Percentiles rank a stretch among this genome's conserved stretches.
Evolutionary conservation across 2,329 filamentous ascomycete genomes (phyloP).

Genomic region (Aspergillus sp.): DNA sequence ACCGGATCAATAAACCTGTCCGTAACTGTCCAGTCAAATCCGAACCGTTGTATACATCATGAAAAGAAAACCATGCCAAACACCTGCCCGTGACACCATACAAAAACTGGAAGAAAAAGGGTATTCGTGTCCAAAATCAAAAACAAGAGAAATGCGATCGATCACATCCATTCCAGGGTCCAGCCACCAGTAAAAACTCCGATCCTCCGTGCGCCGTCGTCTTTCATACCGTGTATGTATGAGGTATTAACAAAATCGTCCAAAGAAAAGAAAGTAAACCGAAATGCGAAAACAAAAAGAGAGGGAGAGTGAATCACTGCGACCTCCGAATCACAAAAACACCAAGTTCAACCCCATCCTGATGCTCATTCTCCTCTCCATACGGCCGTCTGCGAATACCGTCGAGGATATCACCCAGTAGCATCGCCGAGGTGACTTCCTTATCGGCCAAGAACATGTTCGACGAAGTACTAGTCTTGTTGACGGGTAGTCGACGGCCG

Average conservation of each 20-base stretch:
- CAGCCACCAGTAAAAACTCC: too few species aligned
- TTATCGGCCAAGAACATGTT: conserved; percentile 28
- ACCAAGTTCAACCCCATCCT: conserved; percentile 40
- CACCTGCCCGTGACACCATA: conserved; percentile 8
- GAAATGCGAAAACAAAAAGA: conserved; percentile 1
- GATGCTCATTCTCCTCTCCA: conserved; percentile 37
- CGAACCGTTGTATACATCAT: too few species aligned
- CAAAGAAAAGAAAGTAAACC: neutral
- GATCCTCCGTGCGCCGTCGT: too few species aligned
- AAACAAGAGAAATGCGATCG: neutral
- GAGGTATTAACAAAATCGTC: neutral
- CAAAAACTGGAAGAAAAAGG: conserved; percentile 16
- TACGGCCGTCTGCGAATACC: conserved; percentile 50
- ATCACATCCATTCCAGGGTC: too few species aligned
- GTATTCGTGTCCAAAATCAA: conserved; percentile 23
- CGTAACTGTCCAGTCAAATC: neutral
- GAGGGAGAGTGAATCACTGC: conserved; percentile 18
- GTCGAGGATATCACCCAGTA: conserved; percentile 54
- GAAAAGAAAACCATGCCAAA: neutral
- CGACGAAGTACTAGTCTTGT: conserved; percentile 16
- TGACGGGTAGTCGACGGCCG: conserved; percentile 26
- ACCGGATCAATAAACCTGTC: neutral
- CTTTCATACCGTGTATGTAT: neutral
- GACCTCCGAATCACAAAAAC: conserved; percentile 45
- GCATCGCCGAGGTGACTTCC: conserved; percentile 47